Conservation (phyloP, 1,139 yeast species). For the Candida tetrigidarum region DNA sequence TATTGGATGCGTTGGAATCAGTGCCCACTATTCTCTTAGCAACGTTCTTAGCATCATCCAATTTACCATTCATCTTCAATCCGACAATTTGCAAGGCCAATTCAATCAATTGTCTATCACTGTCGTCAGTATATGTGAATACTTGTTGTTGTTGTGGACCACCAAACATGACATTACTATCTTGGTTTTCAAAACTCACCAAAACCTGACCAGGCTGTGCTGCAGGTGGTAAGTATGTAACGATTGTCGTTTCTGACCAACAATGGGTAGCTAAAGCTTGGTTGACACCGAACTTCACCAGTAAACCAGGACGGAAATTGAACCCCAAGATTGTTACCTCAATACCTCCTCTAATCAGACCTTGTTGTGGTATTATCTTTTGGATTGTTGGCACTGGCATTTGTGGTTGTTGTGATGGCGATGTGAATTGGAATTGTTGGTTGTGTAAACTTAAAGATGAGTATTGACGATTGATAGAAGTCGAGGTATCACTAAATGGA, state of each 20-base stretch:
- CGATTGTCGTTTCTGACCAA: constrained; percentile 95
- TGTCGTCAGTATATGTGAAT: constrained; percentile 90
- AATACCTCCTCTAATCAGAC: constrained; percentile 94
- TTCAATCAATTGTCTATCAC: constrained; percentile 90
- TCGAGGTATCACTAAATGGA: constrained; percentile 51
- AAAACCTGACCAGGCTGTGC: constrained; percentile 87
- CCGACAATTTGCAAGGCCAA: constrained; percentile 94
- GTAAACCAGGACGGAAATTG: constrained; percentile 80
- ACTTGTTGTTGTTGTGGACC: constrained; percentile 55
- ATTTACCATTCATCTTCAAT: constrained; percentile 88
- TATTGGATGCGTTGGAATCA: constrained; percentile 27
- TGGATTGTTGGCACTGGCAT: constrained; percentile 62
- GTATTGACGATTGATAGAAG: constrained; percentile 18
- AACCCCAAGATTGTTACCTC: constrained; percentile 90
- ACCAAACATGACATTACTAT: constrained; percentile 30
- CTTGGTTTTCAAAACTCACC: constrained; percentile 71
- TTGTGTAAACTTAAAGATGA: constrained; percentile 13
- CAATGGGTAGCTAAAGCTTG: constrained; percentile 89
- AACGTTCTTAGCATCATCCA: constrained; percentile 90
- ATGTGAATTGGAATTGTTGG: constrained; percentile 18
- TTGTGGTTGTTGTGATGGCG: constrained; percentile 14
- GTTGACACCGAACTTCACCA: constrained; percentile 85
- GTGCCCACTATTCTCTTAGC: constrained; percentile 85
- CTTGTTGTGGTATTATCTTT: constrained; percentile 91
- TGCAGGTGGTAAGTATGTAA: constrained; percentile 92